Base-by-base conservation (phyloP, 2,329 filamentous ascomycete genomes). In the Exophiala aquamarina region DNA sequence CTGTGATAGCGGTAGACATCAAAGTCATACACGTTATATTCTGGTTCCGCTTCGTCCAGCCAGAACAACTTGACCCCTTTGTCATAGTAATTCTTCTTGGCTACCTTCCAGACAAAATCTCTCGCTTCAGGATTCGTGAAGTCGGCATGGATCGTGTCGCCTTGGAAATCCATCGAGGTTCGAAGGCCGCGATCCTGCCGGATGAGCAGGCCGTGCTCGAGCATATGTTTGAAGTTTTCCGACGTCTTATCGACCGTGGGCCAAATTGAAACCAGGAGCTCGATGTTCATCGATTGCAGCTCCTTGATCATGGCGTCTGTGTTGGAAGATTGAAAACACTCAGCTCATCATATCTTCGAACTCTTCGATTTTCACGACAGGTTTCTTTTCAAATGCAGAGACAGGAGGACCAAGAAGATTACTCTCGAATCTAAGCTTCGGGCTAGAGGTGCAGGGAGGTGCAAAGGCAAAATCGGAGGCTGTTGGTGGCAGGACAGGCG, bases 201-300 rank as follows among this genome's bases (percentile, higher is more conserved):
- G 50, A 86, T 81, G 2, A 86, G 71, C 3, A 77, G 70, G 0
- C 83, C 83, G 8, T 72, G 70, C 45, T 81, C 77, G 0, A 82
- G 64, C 80, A 86, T 84, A 52, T 84, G 76, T 0, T 71, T 56
- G 57, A 77, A 85, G 60, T 84, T 84, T 33, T 81, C 77, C 0
- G 76, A 81, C 2, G 63, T 59, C 10, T 70, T 72, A 43, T 85
- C 80, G 1, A 86, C 81, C 0, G 81, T 85, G 0, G 83, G 83
- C 83, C 83, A 86, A 55, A 86, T 77, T 0, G 81, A 84, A 0
- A 86, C 79, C 81, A 86, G 86, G 3, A 85, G 70, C 58, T 86
- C 81, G 36, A 86, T 76, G 0, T 73, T 70, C 49, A 86, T 63
- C 0, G 73, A 69, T 33, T 77, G 70, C 1, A 86, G 70, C 60